These are phyloP conservation scores for Aspergillus costaricaensis DNA, from an alignment of 2,329 filamentous ascomycete genomes.

Conservation along the genomic window DNA sequence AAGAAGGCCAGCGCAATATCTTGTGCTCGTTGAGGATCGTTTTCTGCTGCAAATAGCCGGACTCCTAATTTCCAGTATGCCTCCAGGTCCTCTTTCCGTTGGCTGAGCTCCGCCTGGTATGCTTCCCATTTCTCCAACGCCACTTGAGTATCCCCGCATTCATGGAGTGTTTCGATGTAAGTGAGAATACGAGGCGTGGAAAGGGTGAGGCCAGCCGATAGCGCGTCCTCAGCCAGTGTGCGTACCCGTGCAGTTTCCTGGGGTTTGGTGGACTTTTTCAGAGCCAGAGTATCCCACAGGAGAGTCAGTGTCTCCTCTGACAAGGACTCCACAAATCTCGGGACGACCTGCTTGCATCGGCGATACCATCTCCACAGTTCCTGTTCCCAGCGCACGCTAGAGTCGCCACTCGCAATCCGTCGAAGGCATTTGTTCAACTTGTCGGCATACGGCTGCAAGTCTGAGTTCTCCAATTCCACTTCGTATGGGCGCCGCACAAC, in stretches of 20 bases:
- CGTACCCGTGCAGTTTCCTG: conserved; percentile 62
- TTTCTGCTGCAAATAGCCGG: conserved; percentile 51
- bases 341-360: conserved; percentile 50
- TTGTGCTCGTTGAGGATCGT: conserved; percentile 51
- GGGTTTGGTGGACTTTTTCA: conserved; percentile 47
- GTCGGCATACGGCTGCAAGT: conserved; percentile 42
- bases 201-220: conserved; percentile 58
- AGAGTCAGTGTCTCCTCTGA: conserved; percentile 63
- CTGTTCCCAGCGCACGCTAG: conserved; percentile 33
- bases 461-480: conserved; percentile 34
- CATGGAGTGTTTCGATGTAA: conserved; percentile 68
- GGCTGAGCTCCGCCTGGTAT: conserved; percentile 56
- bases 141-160: conserved; percentile 60
- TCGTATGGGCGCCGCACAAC: conserved; percentile 30
- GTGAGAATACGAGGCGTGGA: conserved; percentile 62
- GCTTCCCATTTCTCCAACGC: conserved; percentile 67
- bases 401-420: conserved; percentile 30
- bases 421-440: conserved; percentile 44
- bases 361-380: conserved; percentile 55
- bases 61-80: conserved; percentile 53
- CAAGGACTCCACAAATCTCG: conserved; percentile 56
- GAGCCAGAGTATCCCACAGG: conserved; percentile 63
- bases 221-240: conserved; percentile 66
- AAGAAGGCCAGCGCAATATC: conserved; percentile 50
- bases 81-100: conserved; percentile 40